Conservation (phyloP, 2,329 filamentous ascomycete species). For the Botrytis cinerea region DNA sequence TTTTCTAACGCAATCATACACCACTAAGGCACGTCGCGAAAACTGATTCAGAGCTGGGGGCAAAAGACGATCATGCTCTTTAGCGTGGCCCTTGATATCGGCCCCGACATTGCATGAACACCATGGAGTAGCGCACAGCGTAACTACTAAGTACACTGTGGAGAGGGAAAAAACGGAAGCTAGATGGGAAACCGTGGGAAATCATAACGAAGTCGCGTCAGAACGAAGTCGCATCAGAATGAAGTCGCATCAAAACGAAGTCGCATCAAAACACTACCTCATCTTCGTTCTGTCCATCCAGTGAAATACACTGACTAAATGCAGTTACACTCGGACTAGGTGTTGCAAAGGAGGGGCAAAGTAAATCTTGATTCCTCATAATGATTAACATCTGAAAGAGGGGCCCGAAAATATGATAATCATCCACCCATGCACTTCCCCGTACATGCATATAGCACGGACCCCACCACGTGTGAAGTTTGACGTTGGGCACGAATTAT, state of each 20-base stretch:
- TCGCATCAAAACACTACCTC: background rate
- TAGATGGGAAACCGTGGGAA: background rate
- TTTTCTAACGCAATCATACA: background rate
- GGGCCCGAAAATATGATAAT: background rate
- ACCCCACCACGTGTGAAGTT: constrained; percentile 7
- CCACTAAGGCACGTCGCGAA: background rate
- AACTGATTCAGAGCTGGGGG: background rate
- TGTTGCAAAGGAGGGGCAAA: constrained; percentile 1
- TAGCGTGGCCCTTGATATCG: background rate
- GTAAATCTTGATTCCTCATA: background rate
- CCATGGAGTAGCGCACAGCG: background rate
- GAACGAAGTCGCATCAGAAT: background rate
- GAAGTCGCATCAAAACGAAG: background rate
- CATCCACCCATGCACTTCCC: constrained; percentile 3
- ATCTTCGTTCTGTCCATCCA: background rate
- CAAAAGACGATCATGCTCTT: constrained; percentile 7
- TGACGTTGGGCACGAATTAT: constrained; percentile 6
- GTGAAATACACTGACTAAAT: background rate
- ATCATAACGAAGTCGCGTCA: background rate
- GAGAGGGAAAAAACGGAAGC: background rate
- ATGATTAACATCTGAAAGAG: background rate
- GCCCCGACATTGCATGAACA: constrained; percentile 6
- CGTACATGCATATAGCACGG: constrained; percentile 12
- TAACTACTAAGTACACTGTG: background rate
- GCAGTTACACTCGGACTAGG: background rate